Percentiles rank a stretch among this genome's conserved stretches.
These are phyloP conservation scores for Neurospora sp. DNA, from an alignment of 495 filamentous ascomycete genomes.

Conservation along the genomic window DNA sequence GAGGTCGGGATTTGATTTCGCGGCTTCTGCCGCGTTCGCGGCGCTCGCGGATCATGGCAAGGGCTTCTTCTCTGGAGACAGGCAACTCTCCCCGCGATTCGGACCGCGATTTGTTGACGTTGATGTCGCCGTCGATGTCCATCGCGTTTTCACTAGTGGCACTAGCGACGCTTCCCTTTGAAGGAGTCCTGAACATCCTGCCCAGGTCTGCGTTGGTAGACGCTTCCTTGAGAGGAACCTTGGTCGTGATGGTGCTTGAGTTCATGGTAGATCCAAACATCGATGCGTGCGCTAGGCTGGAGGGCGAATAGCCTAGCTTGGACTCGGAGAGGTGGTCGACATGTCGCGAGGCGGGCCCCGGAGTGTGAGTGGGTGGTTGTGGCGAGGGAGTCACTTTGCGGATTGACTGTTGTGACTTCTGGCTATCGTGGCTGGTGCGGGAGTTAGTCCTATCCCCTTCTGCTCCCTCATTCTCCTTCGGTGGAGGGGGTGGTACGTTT, in stretches of 20 bases:
- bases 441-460: neutral
- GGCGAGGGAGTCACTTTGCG: neutral
- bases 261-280: constrained; percentile 28
- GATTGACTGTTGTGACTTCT: constrained; percentile 42
- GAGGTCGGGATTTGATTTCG: constrained; percentile 21
- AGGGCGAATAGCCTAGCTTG: neutral
- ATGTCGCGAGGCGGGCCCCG: neutral
- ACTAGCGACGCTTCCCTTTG: constrained; percentile 24
- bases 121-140: constrained; percentile 29
- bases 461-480: constrained; percentile 14
- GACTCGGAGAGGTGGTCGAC: neutral
- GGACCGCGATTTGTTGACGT: constrained; percentile 21
- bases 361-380: neutral
- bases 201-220: constrained; percentile 17
- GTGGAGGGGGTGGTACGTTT: neutral
- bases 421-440: constrained; percentile 27
- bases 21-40: constrained; percentile 36
- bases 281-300: constrained; percentile 26
- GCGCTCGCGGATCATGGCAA: constrained; percentile 44
- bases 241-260: constrained; percentile 33
- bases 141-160: constrained; percentile 30
- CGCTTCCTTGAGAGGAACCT: constrained; percentile 35
- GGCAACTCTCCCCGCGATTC: neutral
- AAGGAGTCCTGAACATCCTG: constrained; percentile 26
- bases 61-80: constrained; percentile 42